Percentiles rank a stretch among this genome's conserved stretches.
Evolutionary conservation across 495 filamentous ascomycete species (phyloP).

Genomic region (Corynascus novoguineensis): DNA sequence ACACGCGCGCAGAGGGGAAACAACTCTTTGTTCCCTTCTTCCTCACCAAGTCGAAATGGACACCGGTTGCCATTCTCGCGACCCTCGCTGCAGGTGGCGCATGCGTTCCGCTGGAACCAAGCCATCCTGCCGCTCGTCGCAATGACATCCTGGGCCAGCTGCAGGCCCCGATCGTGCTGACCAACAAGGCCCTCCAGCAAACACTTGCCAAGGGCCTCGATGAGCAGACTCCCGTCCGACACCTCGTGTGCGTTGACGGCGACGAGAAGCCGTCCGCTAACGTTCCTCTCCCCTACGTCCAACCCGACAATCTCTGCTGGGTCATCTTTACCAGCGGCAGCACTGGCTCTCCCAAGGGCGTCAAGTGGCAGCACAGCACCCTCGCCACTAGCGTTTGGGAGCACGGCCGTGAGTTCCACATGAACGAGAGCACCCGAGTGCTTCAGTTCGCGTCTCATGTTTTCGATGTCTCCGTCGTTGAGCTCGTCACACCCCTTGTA

Average conservation of each 20-base stretch:
- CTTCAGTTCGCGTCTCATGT: conserved; percentile 8
- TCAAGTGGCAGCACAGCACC: conserved; percentile 36
- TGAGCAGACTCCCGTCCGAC: conserved; percentile 1
- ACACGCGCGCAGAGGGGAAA: background rate
- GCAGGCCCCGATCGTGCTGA: conserved; percentile 27
- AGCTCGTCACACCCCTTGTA: conserved; percentile 5
- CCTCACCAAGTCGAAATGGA: conserved; percentile 43
- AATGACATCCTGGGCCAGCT: conserved; percentile 23
- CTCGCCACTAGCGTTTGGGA: conserved; percentile 20
- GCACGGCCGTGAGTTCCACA: conserved; percentile 4
- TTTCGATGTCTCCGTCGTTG: conserved; percentile 3
- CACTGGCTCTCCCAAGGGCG: conserved; percentile 35
- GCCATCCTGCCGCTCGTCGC: conserved; percentile 49
- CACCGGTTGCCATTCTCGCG: conserved; percentile 38
- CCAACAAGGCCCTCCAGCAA: background rate
- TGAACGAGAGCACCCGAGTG: background rate
- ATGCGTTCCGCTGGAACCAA: conserved; percentile 51
- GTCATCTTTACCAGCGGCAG: conserved; percentile 47
- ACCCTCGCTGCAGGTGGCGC: conserved; percentile 40
- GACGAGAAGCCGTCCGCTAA: background rate
- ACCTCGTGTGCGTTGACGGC: conserved; percentile 2
- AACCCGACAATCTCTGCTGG: conserved; percentile 6
- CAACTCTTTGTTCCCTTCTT: conserved; percentile 33
- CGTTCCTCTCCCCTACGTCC: conserved; percentile 7
- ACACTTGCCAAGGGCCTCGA: background rate